Conservation (phyloP, 73 alveolate genomes). For the Tetrahymena malaccensis region DNA sequence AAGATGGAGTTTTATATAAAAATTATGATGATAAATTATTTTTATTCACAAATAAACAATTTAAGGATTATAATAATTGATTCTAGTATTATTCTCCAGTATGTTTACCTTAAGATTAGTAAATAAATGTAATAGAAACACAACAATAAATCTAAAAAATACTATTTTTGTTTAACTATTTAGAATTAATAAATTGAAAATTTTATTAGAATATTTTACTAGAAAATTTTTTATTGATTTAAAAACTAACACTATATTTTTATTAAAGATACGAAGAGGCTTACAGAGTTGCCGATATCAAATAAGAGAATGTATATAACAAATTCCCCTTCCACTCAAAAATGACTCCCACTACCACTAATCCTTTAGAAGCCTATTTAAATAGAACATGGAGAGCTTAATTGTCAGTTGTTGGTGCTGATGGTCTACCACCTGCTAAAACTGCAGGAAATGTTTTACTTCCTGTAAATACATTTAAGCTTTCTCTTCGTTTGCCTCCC, state of each 20-base stretch:
- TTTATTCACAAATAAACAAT: too few species aligned
- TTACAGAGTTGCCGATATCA: slow-evolving; percentile 49
- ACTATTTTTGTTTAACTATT: too few species aligned
- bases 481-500: slow-evolving; percentile 87
- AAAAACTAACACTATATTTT: neutral
- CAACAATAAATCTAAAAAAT: too few species aligned
- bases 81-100: too few species aligned
- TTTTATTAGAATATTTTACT: too few species aligned
- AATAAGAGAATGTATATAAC: slow-evolving; percentile 15
- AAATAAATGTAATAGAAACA: too few species aligned
- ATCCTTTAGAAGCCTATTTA: slow-evolving; percentile 20
- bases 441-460: slow-evolving; percentile 77
- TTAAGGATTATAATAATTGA: too few species aligned
- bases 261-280: slow-evolving; percentile 43
- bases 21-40: too few species aligned
- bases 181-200: too few species aligned
- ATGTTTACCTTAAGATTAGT: too few species aligned
- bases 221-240: too few species aligned
- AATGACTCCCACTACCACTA: slow-evolving; percentile 9
- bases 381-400: slow-evolving; percentile 73
- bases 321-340: slow-evolving; percentile 9
- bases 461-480: slow-evolving; percentile 44
- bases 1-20: too few species aligned
- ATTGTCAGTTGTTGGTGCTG: slow-evolving; percentile 71
- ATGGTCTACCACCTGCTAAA: slow-evolving; percentile 70